Conservation (phyloP, 2,329 filamentous ascomycete species). For the Volutella citrinella region DNA sequence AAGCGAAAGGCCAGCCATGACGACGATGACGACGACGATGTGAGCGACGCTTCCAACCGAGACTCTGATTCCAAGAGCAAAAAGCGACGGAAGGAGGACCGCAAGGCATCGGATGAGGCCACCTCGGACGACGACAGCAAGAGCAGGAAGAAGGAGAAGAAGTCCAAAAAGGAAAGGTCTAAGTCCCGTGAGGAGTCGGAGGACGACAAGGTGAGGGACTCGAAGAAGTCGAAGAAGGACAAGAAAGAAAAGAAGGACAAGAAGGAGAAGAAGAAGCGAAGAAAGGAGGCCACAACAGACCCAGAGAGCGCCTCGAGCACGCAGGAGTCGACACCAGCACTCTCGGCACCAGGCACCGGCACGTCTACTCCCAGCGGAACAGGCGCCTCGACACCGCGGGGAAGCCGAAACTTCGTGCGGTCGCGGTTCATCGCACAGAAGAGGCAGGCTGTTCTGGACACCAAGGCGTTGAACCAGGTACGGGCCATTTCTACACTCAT, state of each 20-base stretch:
- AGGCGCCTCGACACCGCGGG: constrained; percentile 44
- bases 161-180: constrained; percentile 40
- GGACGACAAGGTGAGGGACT: constrained; percentile 19
- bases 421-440: constrained; percentile 87
- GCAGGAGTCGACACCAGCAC: constrained; percentile 21
- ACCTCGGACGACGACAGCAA: constrained; percentile 16
- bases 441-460: constrained; percentile 76
- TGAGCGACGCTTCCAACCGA: constrained; percentile 27
- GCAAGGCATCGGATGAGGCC: constrained; percentile 25
- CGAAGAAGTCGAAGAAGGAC: constrained; percentile 40
- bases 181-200: constrained; percentile 21
- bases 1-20: constrained; percentile 48
- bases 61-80: constrained; percentile 34
- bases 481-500: constrained; percentile 15
- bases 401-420: constrained; percentile 69
- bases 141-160: constrained; percentile 34
- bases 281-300: constrained; percentile 33
- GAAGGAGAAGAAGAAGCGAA: constrained; percentile 49
- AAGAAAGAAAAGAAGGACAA: constrained; percentile 41
- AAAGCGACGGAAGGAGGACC: constrained; percentile 35
- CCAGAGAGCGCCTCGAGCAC: constrained; percentile 19
- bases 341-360: constrained; percentile 33
- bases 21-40: constrained; percentile 32
- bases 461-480: constrained; percentile 83
- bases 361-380: constrained; percentile 40